Percentiles rank a stretch among this genome's conserved stretches.
Conservation (phyloP, 164 flowering plant species). For the Umbilicus rupestris region DNA sequence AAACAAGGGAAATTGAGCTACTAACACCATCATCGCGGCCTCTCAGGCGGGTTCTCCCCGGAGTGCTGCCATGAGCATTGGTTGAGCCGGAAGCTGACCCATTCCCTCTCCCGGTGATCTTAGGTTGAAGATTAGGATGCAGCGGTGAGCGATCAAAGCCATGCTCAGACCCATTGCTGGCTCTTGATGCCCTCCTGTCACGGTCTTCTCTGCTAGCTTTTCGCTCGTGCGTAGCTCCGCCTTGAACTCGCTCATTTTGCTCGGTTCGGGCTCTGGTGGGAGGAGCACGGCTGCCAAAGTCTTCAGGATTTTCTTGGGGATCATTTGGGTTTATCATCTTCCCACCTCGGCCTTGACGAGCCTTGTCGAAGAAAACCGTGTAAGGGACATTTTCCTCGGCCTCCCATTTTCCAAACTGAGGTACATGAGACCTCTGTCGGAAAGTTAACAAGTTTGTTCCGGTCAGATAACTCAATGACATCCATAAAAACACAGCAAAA, state of each 20-base stretch:
- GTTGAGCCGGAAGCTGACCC: slow-evolving; percentile 19
- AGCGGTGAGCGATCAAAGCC: slow-evolving; percentile 44
- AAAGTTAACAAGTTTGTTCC: background rate
- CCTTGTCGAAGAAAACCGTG: slow-evolving; percentile 80
- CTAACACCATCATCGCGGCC: slow-evolving; percentile 31
- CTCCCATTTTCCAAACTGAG: slow-evolving; percentile 87
- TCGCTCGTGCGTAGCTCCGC: slow-evolving; percentile 12
- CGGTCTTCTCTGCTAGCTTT: slow-evolving; percentile 36
- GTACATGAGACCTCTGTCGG: slow-evolving; percentile 57
- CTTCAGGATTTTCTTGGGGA: slow-evolving; percentile 54
- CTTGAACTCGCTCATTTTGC: slow-evolving; percentile 17
- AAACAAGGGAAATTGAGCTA: background rate
- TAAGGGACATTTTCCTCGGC: slow-evolving; percentile 63
- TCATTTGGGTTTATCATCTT: slow-evolving; percentile 73
- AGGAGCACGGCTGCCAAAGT: slow-evolving; percentile 21
- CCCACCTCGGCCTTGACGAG: slow-evolving; percentile 55
- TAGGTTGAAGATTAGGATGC: slow-evolving; percentile 32
- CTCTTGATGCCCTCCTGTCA: slow-evolving; percentile 18
- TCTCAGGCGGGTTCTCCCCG: slow-evolving; percentile 34
- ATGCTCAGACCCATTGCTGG: slow-evolving; percentile 33
- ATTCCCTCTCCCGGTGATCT: slow-evolving; percentile 18
- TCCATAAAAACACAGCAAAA: too few relatives aligned
- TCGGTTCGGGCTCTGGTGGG: slow-evolving; percentile 19
- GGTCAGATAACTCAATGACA: background rate
- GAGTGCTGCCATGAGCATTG: slow-evolving; percentile 25